Evolutionary conservation across 2,329 filamentous ascomycete genomes (phyloP).

Genomic region (Cladosporium sp.): DNA sequence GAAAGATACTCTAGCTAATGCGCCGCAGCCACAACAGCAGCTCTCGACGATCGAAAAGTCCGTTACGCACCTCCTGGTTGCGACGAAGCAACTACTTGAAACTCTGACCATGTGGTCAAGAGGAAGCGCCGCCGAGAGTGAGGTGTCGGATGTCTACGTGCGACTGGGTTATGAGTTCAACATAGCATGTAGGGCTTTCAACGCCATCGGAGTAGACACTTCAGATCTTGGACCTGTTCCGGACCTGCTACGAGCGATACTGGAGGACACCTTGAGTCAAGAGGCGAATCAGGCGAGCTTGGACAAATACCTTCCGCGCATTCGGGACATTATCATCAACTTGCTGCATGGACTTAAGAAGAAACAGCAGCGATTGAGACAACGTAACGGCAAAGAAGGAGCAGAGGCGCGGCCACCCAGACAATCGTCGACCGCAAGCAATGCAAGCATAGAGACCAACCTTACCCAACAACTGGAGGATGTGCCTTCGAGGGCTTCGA

Average conservation of each 20-base stretch:
- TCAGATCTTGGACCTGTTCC: constrained; percentile 92
- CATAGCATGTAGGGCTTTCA: constrained; percentile 95
- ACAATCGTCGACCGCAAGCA: constrained; percentile 51
- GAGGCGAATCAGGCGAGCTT: constrained; percentile 92
- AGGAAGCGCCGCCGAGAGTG: constrained; percentile 83
- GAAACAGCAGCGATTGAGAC: constrained; percentile 85
- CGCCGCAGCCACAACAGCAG: constrained; percentile 63
- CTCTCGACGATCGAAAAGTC: constrained; percentile 99
- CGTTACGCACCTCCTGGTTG: constrained; percentile 94
- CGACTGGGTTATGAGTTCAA: constrained; percentile 98
- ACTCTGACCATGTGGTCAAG: constrained; percentile 98
- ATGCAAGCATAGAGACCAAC: constrained; percentile 44
- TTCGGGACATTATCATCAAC: constrained; percentile 98
- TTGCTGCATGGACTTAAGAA: constrained; percentile 92
- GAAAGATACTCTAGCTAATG: constrained; percentile 23
- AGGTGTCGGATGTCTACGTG: constrained; percentile 98
- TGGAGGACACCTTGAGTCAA: constrained; percentile 94
- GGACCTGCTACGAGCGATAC: constrained; percentile 81
- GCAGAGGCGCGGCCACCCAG: constrained; percentile 38
- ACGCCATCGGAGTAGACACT: constrained; percentile 94
- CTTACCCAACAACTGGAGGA: constrained; percentile 50
- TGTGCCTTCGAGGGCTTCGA: constrained; percentile 40
- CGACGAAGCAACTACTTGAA: constrained; percentile 95
- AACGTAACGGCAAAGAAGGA: constrained; percentile 51
- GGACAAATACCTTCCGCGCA: constrained; percentile 88